Evolutionary conservation across 306 rosid genomes (phyloP).

Genomic region (Alnus rubra): DNA sequence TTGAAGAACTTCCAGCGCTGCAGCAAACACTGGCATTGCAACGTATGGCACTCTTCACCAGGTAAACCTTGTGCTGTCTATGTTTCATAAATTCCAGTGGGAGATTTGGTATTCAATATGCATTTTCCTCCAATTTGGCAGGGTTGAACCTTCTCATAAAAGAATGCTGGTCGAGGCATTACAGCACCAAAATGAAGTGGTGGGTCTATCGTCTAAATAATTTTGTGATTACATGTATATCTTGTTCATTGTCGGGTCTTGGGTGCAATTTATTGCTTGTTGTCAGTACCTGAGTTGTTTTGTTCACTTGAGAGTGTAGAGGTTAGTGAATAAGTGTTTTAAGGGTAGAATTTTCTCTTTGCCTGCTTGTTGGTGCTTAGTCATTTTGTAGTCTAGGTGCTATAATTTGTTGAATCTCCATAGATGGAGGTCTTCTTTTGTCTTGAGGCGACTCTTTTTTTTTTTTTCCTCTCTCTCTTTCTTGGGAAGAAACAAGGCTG

Average conservation of each 20-base stretch:
- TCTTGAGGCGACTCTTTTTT: neutral
- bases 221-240: conserved; percentile 28
- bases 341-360: neutral
- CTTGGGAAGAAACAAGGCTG: too few species aligned
- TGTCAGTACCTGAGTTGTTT: neutral
- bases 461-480: neutral
- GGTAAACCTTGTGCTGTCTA: conserved; percentile 43
- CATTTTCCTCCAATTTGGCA: conserved; percentile 32
- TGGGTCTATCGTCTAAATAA: conserved; percentile 27
- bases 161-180: conserved; percentile 97
- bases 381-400: conserved; percentile 15
- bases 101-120: conserved; percentile 1
- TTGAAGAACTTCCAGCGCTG: conserved; percentile 88
- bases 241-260: conserved; percentile 1
- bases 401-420: conserved; percentile 4
- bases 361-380: conserved; percentile 8
- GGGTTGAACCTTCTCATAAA: conserved; percentile 99
- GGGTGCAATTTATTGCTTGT: neutral
- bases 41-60: conserved; percentile 86
- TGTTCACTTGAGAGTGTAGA: conserved; percentile 16
- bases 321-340: neutral
- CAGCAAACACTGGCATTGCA: conserved; percentile 89
- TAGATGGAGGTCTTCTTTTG: neutral
- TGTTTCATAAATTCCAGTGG: conserved; percentile 1
- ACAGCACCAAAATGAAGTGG: conserved; percentile 97